Conservation (phyloP, 1,284 basidiomycete species). For the Boletellus deceptivus region DNA sequence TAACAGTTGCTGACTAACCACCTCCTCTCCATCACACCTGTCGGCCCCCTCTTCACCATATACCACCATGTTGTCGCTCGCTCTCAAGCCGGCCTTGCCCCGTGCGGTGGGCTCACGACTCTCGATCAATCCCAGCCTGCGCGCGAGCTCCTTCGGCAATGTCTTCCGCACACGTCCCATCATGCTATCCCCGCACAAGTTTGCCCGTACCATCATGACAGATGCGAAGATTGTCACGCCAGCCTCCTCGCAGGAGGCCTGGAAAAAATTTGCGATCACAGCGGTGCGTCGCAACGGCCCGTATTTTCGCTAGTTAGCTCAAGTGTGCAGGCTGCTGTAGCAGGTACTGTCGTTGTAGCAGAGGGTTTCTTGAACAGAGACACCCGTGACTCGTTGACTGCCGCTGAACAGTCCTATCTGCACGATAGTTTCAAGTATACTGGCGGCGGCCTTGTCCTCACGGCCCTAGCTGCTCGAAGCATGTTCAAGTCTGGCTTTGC, state of each 20-base stretch:
- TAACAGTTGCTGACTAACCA: slow-evolving; percentile 18
- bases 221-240: slow-evolving; percentile 41
- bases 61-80: slow-evolving; percentile 35
- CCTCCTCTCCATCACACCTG: not conserved
- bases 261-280: slow-evolving; percentile 50
- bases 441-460: slow-evolving; percentile 75
- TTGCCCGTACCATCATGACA: slow-evolving; percentile 41
- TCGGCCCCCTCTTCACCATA: not conserved
- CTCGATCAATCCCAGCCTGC: slow-evolving; percentile 15
- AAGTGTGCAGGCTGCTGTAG: slow-evolving; percentile 57
- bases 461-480: slow-evolving; percentile 73
- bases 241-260: slow-evolving; percentile 41
- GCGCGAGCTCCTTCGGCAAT: slow-evolving; percentile 7
- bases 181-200: slow-evolving; percentile 17
- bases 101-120: slow-evolving; percentile 21
- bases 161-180: slow-evolving; percentile 25
- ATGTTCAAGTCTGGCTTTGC: slow-evolving; percentile 77
- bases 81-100: slow-evolving; percentile 30
- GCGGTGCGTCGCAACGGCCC: slow-evolving; percentile 37
- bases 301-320: not conserved
- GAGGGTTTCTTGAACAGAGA: slow-evolving; percentile 75
- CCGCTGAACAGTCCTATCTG: slow-evolving; percentile 67
- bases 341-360: slow-evolving; percentile 61
- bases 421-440: slow-evolving; percentile 86
- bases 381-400: slow-evolving; percentile 64